Conservation (phyloP, 257 asterid species). For the Scutellaria minor region DNA sequence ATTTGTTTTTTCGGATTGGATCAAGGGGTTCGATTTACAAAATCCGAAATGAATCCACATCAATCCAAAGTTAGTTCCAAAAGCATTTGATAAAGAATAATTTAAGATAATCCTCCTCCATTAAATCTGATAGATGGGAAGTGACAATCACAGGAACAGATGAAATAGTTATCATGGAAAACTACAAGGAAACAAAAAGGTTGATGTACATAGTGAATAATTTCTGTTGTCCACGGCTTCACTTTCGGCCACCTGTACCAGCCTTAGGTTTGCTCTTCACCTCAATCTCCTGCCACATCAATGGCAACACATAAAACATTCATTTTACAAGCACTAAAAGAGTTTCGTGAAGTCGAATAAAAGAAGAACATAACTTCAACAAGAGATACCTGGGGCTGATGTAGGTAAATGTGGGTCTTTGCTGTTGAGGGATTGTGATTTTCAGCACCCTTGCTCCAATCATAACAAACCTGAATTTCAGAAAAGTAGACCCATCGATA, state of each 20-base stretch:
- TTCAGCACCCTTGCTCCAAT: slow-evolving; percentile 99
- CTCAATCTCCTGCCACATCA: slow-evolving; percentile 68
- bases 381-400: slow-evolving; percentile 70
- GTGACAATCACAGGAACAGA: too few species aligned
- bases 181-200: background rate
- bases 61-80: too few species aligned
- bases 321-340: background rate
- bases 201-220: slow-evolving; percentile 26
- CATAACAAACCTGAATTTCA: slow-evolving; percentile 73
- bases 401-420: slow-evolving; percentile 70
- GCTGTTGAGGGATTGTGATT: slow-evolving; percentile 92
- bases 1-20: too few species aligned
- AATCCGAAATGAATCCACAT: too few species aligned
- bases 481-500: slow-evolving; percentile 1
- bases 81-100: too few species aligned
- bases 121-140: too few species aligned
- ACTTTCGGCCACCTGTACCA: slow-evolving; percentile 64
- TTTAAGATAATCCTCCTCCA: too few species aligned
- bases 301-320: slow-evolving; percentile 8
- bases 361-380: background rate
- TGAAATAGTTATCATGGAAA: too few species aligned
- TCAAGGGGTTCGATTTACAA: too few species aligned
- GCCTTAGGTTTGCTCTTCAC: slow-evolving; percentile 88
- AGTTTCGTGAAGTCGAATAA: background rate
- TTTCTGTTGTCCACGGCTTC: slow-evolving; percentile 38